Evolutionary conservation across 139 green algal species (phyloP).

Genomic region (Chlorella sp.): DNA sequence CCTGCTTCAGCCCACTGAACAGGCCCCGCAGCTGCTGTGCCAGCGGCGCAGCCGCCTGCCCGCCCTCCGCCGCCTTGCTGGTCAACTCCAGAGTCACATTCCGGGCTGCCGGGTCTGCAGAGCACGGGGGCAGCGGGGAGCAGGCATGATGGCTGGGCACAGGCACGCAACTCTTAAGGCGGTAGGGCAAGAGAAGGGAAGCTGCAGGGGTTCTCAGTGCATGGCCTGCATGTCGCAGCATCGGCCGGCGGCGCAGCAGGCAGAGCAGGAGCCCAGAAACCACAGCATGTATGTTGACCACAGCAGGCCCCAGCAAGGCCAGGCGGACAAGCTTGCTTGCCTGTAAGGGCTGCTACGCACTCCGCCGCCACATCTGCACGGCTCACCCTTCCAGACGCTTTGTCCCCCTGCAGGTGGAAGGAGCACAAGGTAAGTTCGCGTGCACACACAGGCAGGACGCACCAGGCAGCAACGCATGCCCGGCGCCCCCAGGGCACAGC

Average conservation of each 20-base stretch:
- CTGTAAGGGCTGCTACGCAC: conserved; percentile 61
- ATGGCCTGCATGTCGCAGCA: neutral
- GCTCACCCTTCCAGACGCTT: conserved; percentile 33
- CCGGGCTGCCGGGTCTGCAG: conserved; percentile 14
- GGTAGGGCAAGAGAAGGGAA: neutral
- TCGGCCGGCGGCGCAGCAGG: too few species aligned
- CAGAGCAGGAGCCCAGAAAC: neutral
- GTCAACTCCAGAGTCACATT: conserved; percentile 40
- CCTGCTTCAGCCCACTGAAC: conserved; percentile 27
- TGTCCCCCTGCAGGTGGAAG: conserved; percentile 49
- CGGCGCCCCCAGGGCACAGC: too few species aligned
- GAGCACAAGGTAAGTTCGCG: neutral
- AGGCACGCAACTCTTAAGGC: neutral
- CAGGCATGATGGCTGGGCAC: too few species aligned
- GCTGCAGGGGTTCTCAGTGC: neutral
- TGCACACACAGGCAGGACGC: neutral
- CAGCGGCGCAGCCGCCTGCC: neutral
- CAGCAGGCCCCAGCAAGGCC: neutral
- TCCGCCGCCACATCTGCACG: conserved; percentile 75
- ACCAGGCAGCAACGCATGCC: too few species aligned
- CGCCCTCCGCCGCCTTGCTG: neutral
- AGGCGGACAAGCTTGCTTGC: neutral
- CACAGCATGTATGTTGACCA: neutral
- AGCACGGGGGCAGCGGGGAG: too few species aligned
- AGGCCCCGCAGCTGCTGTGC: conserved; percentile 36